phyloP scores from a whole-genome alignment of 768 basidiomycete species.

The Mycena leptocephala region DNA sequence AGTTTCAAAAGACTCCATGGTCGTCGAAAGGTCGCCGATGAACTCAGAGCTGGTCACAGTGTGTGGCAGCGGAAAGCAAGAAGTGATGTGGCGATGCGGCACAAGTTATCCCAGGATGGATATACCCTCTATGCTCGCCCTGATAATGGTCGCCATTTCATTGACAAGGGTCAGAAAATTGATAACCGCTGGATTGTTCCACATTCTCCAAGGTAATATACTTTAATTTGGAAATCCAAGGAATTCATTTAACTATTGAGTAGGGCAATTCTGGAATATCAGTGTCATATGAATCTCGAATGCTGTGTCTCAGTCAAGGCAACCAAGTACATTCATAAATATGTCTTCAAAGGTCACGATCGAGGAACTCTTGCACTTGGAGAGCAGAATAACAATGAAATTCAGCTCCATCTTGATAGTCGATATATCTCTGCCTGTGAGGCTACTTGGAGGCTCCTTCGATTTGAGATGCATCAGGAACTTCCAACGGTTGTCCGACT shows the following conservation, averaged over 20 bases:
- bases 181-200: slow-evolving; percentile 54
- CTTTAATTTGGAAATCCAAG: not conserved
- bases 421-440: slow-evolving; percentile 5
- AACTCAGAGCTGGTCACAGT: too few species aligned
- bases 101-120: slow-evolving; percentile 49
- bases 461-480: slow-evolving; percentile 48
- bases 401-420: not conserved
- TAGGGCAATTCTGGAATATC: slow-evolving; percentile 35
- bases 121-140: slow-evolving; percentile 54
- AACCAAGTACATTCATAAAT: slow-evolving; percentile 28
- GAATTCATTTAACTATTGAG: not conserved
- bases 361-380: slow-evolving; percentile 38
- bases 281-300: slow-evolving; percentile 62
- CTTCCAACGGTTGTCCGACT: slow-evolving; percentile 50
- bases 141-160: slow-evolving; percentile 28
- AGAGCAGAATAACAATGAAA: slow-evolving; percentile 41
- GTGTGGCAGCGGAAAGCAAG: too few species aligned
- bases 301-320: slow-evolving; percentile 48
- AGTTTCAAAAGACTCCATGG: too few species aligned
- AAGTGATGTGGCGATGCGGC: too few species aligned
- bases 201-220: slow-evolving; percentile 49
- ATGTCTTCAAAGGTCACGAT: slow-evolving; percentile 6
- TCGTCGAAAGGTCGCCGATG: too few species aligned
- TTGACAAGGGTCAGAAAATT: not conserved
- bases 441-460: slow-evolving; percentile 12